These are phyloP conservation scores for Pelagomonas calceolata DNA, from an alignment of 108 stramenopile species.

Conservation along the genomic window DNA sequence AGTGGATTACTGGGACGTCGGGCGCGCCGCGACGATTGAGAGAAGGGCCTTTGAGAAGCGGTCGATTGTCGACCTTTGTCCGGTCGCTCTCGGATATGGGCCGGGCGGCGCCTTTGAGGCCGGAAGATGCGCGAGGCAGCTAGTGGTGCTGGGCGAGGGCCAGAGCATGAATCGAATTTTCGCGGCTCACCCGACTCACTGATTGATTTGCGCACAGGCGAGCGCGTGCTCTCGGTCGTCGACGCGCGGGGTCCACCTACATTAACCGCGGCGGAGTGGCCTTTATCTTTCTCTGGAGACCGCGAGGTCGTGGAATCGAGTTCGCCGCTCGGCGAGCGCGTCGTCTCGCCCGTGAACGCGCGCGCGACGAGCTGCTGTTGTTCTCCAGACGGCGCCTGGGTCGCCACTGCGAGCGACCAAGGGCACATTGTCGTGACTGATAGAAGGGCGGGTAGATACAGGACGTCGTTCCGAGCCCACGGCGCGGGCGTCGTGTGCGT, in stretches of 20 bases:
- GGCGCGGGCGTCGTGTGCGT: not conserved
- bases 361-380: no score
- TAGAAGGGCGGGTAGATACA: not conserved
- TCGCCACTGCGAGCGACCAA: not conserved
- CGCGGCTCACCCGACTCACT: no score
- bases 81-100: not conserved
- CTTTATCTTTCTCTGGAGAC: not conserved
- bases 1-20: not conserved
- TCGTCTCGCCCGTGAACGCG: no score
- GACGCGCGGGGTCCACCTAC: not conserved
- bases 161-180: no score
- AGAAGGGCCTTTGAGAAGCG: not conserved
- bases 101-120: not conserved
- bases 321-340: no score
- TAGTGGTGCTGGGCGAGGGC: not conserved
- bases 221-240: not conserved
- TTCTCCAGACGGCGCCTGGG: not conserved
- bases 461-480: not conserved
- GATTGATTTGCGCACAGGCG: no score
- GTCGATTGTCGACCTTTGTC: not conserved
- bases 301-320: no score
- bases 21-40: no score
- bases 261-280: not conserved
- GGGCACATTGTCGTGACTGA: not conserved
- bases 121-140: not conserved